Percentiles rank a stretch among this genome's conserved stretches.
phyloP scores from a whole-genome alignment of 2,329 filamentous ascomycete species.

The Septoria petroselini region DNA sequence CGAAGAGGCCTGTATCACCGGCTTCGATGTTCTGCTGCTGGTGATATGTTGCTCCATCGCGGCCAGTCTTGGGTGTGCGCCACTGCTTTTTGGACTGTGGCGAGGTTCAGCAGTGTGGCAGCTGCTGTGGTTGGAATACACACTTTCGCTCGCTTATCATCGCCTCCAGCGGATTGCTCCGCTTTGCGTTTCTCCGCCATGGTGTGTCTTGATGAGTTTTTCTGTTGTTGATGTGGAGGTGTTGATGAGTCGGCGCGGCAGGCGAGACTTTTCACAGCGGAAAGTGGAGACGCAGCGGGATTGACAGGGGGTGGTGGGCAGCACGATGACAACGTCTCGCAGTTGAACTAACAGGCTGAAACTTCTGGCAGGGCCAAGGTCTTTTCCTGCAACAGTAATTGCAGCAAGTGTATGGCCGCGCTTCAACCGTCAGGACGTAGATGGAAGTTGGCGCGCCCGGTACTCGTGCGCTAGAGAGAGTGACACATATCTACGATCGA shows the following conservation, averaged over 20 bases:
- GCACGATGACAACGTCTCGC: neutral
- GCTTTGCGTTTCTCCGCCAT: constrained; percentile 16
- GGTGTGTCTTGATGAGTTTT: neutral
- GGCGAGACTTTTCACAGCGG: constrained; percentile 1
- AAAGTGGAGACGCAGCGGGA: neutral
- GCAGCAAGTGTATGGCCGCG: too few relatives aligned
- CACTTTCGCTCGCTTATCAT: constrained; percentile 5
- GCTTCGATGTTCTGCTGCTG: constrained; percentile 53
- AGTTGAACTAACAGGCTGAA: too few relatives aligned
- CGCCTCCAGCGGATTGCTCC: neutral
- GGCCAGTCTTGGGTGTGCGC: constrained; percentile 40
- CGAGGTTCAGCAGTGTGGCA: neutral
- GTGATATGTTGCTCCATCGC: constrained; percentile 21
- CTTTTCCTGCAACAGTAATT: too few relatives aligned
- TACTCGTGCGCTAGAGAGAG: too few relatives aligned
- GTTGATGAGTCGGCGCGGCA: constrained; percentile 8
- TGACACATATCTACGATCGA: too few relatives aligned
- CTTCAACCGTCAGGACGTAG: too few relatives aligned
- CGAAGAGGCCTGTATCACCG: constrained; percentile 73
- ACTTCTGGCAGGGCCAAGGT: too few relatives aligned
- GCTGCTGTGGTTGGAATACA: neutral
- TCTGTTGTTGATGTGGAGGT: neutral
- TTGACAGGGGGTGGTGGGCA: neutral
- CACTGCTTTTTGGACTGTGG: constrained; percentile 46
- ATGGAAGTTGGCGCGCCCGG: too few relatives aligned